Evolutionary conservation across 2,329 filamentous ascomycete species (phyloP).

Genomic region (Fusarium palustre): DNA sequence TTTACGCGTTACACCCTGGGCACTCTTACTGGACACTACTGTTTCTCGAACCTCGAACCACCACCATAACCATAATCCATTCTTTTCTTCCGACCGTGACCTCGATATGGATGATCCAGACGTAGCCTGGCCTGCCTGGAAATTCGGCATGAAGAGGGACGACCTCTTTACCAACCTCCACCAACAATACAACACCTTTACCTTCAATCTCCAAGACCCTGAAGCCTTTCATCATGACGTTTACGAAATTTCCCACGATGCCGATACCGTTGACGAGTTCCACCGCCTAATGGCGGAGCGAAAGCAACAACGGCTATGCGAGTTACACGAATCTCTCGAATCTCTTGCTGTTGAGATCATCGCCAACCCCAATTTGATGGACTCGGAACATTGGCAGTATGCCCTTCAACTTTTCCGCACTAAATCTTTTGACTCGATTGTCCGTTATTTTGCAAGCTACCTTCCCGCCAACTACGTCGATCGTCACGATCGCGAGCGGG

Average conservation of each 20-base stretch:
- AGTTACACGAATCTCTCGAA: constrained; percentile 67
- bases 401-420: constrained; percentile 70
- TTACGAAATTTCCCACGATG: constrained; percentile 66
- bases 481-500: constrained; percentile 56
- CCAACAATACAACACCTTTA: constrained; percentile 70
- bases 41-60: constrained; percentile 15
- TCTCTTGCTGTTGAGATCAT: constrained; percentile 71
- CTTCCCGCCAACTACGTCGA: constrained; percentile 62
- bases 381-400: constrained; percentile 68
- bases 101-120: constrained; percentile 66
- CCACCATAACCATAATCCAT: constrained; percentile 12
- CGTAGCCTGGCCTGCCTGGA: constrained; percentile 69
- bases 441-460: constrained; percentile 70
- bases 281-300: constrained; percentile 65
- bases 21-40: constrained; percentile 41
- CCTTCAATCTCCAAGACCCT: constrained; percentile 67
- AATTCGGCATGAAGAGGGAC: constrained; percentile 71
- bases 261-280: constrained; percentile 64
- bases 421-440: constrained; percentile 69
- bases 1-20: constrained; percentile 39
- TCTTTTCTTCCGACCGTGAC: constrained; percentile 59
- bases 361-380: constrained; percentile 68
- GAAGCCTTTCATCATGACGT: constrained; percentile 72
- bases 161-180: constrained; percentile 69
- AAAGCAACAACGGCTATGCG: constrained; percentile 64